Base-by-base conservation (phyloP, 2,329 filamentous ascomycete species). In the Phyllosticta citriasiana region DNA sequence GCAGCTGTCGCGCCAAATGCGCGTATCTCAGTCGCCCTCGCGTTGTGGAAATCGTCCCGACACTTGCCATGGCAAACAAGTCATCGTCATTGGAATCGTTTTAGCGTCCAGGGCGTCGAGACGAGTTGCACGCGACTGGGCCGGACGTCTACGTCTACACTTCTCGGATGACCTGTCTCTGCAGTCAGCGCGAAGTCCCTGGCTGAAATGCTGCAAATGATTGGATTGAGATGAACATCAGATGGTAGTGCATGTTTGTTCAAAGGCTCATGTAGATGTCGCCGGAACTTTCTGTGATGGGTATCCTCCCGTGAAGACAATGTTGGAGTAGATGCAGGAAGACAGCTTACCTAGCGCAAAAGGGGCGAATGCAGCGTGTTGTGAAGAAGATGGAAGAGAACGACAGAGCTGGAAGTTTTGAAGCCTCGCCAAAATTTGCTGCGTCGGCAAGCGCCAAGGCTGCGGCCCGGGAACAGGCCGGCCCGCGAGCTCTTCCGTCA, bases 231-330 rank as follows among this genome's bases (percentile, higher is more conserved):
- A 64, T 53, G 62, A 64, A 65, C 69, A 47, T 76, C 73, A 84
- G 81, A 82, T 81, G 81, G 81, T 84, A 77, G 76, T 83, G 81
- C 81, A 84, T 84, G 81, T 83, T 22, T 77, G 80, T 80, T 78
- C 67, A 66, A 72, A 75, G 79, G 79, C 80, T 80, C 81, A 82
- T 77, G 71, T 71, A 67, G 69, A 70, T 72, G 75, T 83, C 79
- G 76, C 80, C 77, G 73, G 76, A 80, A 81, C 78, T 72, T 70
- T 72, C 77, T 79, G 78, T 78, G 76, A 74, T 76, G 72, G 73
- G 70, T 79, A 79, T 80, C 79, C 72, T 81, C 79, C 80, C 80
- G 66, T 65, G 69, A 70, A 69, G 27, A 22, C 12, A 57, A 47
- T 4, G 50, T 63, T 52, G 51, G 47, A 12, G 53, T 50, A 50